Conservation (phyloP, 1,139 yeast genomes). For the Suhomyces coccinellae region DNA sequence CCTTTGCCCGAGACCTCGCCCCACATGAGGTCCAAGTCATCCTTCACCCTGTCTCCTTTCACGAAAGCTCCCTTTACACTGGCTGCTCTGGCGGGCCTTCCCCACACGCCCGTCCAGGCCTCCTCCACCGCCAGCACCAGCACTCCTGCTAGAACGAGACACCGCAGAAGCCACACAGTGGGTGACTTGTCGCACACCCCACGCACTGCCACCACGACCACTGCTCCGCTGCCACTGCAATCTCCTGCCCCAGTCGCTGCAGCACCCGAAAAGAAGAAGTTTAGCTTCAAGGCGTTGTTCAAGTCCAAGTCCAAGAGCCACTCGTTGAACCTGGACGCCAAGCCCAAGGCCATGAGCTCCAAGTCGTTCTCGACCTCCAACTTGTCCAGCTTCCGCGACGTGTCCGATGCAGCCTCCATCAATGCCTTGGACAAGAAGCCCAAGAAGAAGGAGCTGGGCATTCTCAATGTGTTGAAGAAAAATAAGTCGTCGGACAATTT, state of each 20-base stretch:
- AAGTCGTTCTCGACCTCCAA: constrained; percentile 36
- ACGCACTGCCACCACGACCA: no score
- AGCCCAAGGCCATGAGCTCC: constrained; percentile 23
- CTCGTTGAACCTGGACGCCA: constrained; percentile 21
- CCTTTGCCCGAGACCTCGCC: constrained; percentile 19
- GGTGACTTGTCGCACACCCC: constrained; percentile 22
- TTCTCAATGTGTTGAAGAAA: constrained; percentile 27
- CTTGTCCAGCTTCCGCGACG: constrained; percentile 15
- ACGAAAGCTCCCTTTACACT: no score
- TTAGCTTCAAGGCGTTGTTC: constrained; percentile 43
- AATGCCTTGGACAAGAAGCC: constrained; percentile 8
- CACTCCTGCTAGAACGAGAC: no score
- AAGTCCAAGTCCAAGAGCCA: constrained; percentile 36
- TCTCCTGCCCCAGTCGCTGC: constrained; percentile 4
- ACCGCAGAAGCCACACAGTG: constrained; percentile 29
- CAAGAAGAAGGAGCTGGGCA: background rate
- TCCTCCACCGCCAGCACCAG: no score
- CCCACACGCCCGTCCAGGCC: no score
- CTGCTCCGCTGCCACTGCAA: no score
- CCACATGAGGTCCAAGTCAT: constrained; percentile 32
- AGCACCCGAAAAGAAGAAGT: constrained; percentile 31
- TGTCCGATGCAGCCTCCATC: background rate
- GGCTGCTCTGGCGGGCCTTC: no score
- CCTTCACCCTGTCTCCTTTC: constrained; percentile 21
- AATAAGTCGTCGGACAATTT: constrained; percentile 25